Conservation (phyloP, 108 stramenopile genomes). For the Schizochytrium sp. region DNA sequence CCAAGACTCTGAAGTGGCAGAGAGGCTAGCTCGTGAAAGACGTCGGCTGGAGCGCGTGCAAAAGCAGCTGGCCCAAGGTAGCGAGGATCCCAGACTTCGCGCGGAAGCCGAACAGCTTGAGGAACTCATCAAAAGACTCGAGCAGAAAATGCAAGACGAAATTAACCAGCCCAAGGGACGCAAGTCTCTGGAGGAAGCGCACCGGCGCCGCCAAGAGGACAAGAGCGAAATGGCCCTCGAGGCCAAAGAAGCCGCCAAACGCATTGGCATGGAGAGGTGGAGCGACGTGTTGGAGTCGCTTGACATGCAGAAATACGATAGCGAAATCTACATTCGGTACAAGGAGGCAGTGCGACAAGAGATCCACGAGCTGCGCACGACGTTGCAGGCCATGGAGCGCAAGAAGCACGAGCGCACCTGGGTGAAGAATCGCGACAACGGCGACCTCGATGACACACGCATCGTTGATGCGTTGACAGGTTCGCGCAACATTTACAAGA, state of each 20-base stretch:
- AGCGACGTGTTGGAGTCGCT: constrained; percentile 60
- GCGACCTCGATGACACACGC: constrained; percentile 75
- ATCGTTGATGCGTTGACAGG: constrained; percentile 73
- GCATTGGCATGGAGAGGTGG: constrained; percentile 61
- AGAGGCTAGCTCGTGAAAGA: neutral
- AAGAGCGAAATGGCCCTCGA: constrained; percentile 53
- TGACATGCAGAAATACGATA: constrained; percentile 66
- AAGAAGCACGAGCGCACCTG: constrained; percentile 61
- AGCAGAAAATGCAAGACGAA: neutral
- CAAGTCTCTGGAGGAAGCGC: neutral
- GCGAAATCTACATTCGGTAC: constrained; percentile 52
- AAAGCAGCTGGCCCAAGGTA: neutral
- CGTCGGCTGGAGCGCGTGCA: neutral
- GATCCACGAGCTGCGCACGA: constrained; percentile 49
- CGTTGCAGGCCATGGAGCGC: constrained; percentile 47
- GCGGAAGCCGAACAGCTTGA: neutral
- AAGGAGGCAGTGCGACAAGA: constrained; percentile 41
- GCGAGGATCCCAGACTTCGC: neutral
- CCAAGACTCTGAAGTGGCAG: neutral
- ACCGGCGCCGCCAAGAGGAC: neutral
- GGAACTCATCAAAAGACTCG: neutral
- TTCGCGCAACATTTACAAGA: constrained; percentile 68
- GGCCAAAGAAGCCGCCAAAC: constrained; percentile 47
- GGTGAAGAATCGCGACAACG: constrained; percentile 59
- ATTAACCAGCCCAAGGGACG: neutral